A percentile compares a stretch with the other conserved stretches of the same genome.
Evolutionary conservation across 2,329 filamentous ascomycete genomes (phyloP).

Genomic region (Pyricularia grisea): DNA sequence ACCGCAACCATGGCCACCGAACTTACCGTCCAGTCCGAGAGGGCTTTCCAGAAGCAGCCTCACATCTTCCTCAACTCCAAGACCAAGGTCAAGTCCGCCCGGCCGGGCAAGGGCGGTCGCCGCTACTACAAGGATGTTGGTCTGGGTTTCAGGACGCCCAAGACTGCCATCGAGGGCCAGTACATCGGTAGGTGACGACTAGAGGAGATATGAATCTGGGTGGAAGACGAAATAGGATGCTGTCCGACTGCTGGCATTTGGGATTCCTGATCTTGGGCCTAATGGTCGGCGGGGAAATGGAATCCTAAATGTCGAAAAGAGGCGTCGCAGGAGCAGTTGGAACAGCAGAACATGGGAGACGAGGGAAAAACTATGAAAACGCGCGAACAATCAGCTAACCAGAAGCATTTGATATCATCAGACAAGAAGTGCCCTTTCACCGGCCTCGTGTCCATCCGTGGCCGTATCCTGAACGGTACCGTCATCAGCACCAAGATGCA

Average conservation of each 20-base stretch:
- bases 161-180: slow-evolving; percentile 94
- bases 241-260: not conserved
- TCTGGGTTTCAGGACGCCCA: slow-evolving; percentile 97
- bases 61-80: slow-evolving; percentile 99
- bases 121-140: slow-evolving; percentile 99
- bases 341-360: not conserved
- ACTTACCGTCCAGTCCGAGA: slow-evolving; percentile 99
- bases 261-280: not conserved
- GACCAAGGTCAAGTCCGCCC: slow-evolving; percentile 74
- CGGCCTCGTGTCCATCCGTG: slow-evolving; percentile 97
- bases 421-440: slow-evolving; percentile 99
- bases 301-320: not conserved
- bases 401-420: slow-evolving; percentile 26
- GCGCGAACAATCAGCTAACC: not conserved
- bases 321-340: too few species aligned
- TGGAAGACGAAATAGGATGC: not conserved
- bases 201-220: not conserved
- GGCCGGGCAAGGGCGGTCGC: slow-evolving; percentile 84
- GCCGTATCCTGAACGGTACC: slow-evolving; percentile 98
- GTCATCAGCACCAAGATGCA: slow-evolving; percentile 99
- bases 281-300: not conserved
- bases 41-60: slow-evolving; percentile 99
- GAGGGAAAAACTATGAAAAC: not conserved
- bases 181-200: slow-evolving; percentile 82
- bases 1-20: slow-evolving; percentile 84